Conservation (phyloP, 768 basidiomycete species). For the Suillus lakei region DNA sequence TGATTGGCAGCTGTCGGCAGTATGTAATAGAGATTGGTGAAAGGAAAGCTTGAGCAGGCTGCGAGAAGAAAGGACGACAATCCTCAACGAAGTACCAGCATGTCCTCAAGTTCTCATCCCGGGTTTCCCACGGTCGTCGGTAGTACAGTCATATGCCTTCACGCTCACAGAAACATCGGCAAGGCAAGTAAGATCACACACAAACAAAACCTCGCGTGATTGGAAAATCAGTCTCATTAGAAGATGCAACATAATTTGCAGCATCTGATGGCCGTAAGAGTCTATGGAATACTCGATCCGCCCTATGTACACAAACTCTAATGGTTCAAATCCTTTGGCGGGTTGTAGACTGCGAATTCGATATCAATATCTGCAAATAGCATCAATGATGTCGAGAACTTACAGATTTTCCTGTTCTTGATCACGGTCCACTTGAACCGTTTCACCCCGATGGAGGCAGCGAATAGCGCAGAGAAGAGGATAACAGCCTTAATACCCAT, state of each 20-base stretch:
- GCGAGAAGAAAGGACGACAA: neutral
- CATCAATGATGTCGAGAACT: slow-evolving; percentile 36
- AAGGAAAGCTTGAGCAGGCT: neutral
- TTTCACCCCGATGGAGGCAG: slow-evolving; percentile 86
- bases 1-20: slow-evolving; percentile 2
- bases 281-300: slow-evolving; percentile 23
- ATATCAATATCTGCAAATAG: slow-evolving; percentile 15
- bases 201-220: neutral
- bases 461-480: slow-evolving; percentile 84
- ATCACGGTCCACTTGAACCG: slow-evolving; percentile 93
- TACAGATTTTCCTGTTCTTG: slow-evolving; percentile 93
- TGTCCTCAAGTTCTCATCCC: neutral
- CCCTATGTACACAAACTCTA: slow-evolving; percentile 25
- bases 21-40: slow-evolving; percentile 12
- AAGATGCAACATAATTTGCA: slow-evolving; percentile 19
- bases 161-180: neutral
- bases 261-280: slow-evolving; percentile 30
- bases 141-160: neutral
- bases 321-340: slow-evolving; percentile 39
- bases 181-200: neutral
- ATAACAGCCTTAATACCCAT: slow-evolving; percentile 95
- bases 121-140: slow-evolving; percentile 26
- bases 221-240: slow-evolving; percentile 26
- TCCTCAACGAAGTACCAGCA: neutral
- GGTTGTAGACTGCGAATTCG: slow-evolving; percentile 40